These are phyloP conservation scores for Coccomyxa sp. DNA, from an alignment of 139 green algal genomes.

Conservation along the genomic window DNA sequence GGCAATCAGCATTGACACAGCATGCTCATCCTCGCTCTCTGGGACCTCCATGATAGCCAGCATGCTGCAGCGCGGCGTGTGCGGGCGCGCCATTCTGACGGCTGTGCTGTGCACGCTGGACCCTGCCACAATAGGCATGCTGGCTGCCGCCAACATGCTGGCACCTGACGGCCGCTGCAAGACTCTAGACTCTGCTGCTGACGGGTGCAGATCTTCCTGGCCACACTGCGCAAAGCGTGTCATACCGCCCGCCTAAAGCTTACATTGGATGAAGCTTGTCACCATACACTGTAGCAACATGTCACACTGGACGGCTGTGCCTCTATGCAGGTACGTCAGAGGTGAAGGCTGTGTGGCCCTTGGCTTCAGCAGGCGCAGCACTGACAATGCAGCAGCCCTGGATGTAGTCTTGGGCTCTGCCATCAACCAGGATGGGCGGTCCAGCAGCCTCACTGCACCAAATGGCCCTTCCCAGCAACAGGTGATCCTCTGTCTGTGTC, in stretches of 20 bases:
- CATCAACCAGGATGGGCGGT: slow-evolving; percentile 43
- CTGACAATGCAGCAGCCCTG: slow-evolving; percentile 23
- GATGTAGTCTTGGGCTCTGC: slow-evolving; percentile 50
- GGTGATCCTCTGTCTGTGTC: slow-evolving; percentile 1
- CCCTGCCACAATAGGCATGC: slow-evolving; percentile 45
- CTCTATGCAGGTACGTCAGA: slow-evolving; percentile 26
- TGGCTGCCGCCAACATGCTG: slow-evolving; percentile 55
- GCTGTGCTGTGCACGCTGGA: slow-evolving; percentile 45
- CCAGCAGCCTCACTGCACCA: slow-evolving; percentile 34
- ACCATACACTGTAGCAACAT: neutral
- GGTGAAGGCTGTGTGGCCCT: slow-evolving; percentile 19
- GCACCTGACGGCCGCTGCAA: slow-evolving; percentile 73
- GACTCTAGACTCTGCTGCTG: slow-evolving; percentile 66
- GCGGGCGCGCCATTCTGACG: slow-evolving; percentile 12
- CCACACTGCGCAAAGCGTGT: too few relatives aligned
- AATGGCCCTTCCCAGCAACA: slow-evolving; percentile 40
- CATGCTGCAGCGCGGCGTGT: slow-evolving; percentile 2
- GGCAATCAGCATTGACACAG: slow-evolving; percentile 76
- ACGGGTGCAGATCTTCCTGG: slow-evolving; percentile 53
- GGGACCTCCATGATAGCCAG: slow-evolving; percentile 39
- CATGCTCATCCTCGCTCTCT: slow-evolving; percentile 75
- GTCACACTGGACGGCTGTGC: neutral
- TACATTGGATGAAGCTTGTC: neutral
- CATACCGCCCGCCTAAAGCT: neutral
- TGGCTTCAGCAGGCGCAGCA: neutral